phyloP scores from a whole-genome alignment of 2,329 filamentous ascomycete genomes.

The Colletotrichum horii region DNA sequence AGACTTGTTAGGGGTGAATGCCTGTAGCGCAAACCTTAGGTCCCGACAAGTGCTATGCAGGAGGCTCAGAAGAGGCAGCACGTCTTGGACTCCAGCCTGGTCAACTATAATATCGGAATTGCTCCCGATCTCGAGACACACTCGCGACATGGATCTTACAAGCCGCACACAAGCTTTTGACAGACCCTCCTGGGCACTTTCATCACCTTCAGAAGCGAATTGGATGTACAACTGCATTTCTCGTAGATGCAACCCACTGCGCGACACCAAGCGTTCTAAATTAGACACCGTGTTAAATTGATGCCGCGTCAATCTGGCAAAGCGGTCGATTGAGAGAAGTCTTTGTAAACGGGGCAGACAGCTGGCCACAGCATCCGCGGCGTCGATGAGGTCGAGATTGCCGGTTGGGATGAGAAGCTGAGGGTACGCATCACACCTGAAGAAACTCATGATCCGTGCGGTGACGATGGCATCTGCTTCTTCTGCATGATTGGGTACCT shows the following conservation, averaged over 20 bases:
- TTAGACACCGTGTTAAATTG: neutral
- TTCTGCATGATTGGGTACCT: neutral
- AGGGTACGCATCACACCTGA: neutral
- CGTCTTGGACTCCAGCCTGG: neutral
- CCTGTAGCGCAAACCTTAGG: neutral
- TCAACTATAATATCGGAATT: neutral
- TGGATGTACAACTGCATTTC: neutral
- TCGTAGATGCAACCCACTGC: neutral
- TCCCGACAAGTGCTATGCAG: neutral
- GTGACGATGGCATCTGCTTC: neutral
- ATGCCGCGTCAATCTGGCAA: neutral
- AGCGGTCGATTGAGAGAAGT: neutral
- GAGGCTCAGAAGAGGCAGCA: neutral
- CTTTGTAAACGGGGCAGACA: neutral
- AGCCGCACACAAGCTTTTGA: neutral
- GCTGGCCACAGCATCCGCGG: neutral
- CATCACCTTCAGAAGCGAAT: neutral
- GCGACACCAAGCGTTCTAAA: neutral
- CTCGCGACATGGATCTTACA: neutral
- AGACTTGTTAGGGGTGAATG: neutral
- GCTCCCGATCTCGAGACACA: neutral
- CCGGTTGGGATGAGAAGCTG: neutral
- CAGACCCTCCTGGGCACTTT: neutral
- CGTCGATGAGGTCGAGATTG: neutral
- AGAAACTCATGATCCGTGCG: neutral